Base-by-base conservation (phyloP, 2,329 filamentous ascomycete species). In the Grosmannia clavigera region DNA sequence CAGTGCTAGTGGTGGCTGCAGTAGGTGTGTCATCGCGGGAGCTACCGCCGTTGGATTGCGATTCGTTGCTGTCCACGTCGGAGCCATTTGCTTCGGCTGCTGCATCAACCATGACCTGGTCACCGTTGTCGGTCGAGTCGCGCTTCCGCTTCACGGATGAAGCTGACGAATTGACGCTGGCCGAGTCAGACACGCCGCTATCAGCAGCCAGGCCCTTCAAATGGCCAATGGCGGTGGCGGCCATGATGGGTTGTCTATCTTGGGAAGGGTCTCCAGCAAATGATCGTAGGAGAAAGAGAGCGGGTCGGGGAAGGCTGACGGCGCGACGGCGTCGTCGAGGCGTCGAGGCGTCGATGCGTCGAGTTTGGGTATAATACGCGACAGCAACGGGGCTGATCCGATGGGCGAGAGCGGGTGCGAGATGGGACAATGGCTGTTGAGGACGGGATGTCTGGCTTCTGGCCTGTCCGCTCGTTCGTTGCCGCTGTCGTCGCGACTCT, bases 111-210 rank as follows among this genome's bases (percentile, higher is more conserved):
- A 64, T 64, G 31, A 33, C 54, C 5, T 59, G 55, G 25, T 62
- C 61, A 58, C 61, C 67, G 55, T 75, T 75, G 65, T 77, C 74
- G 61, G 68, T 73, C 57, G 72, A 70, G 66, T 82, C 80, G 76
- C 81, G 81, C 73, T 85, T 85, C 70, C 82, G 76, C 74, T 85
- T 85, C 61, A 66, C 68, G 46, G 70, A 67, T 16, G 67, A 57
- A 19, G 58, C 53, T 6, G 35, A 65, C 33, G 67, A 68, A 65
- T 66, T 68, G 62, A 67, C 61, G 31, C 33, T 67, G 64, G 55
- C 66, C 65, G 59, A 67, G 67, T 57, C 56, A 22, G 62, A 67
- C 67, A 60, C 66, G 65, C 68, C 64, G 65, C 62, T 62, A 64
- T 63, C 61, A 62, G 65, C 64, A 64, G 62, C 43, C 63, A 65